Base-by-base conservation (phyloP, 2,329 filamentous ascomycete species). In the Chaetomiaceae sp. region DNA sequence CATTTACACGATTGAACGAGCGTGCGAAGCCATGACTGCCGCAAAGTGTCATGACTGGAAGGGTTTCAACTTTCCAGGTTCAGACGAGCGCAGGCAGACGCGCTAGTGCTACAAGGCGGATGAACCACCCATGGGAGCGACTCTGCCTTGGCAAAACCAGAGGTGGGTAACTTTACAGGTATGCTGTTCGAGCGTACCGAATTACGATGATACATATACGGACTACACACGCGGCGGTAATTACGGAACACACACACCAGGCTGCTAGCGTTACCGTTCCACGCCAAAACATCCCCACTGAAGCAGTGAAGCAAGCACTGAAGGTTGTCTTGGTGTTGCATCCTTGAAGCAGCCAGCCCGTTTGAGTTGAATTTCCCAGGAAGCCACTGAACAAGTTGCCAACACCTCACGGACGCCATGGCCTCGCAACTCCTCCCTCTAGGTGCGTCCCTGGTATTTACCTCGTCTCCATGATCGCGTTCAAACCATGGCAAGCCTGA, bases 341-440 rank as follows among this genome's bases (percentile, higher is more conserved):
- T n/a, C n/a, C n/a, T n/a, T n/a, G n/a, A n/a, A n/a, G n/a, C 20
- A 27, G 14, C 9, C 20, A 34, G 17, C 21, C 17, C 35, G 20
- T 14, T 50, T 23, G 47, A 30, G n/a, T n/a, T n/a, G n/a, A n/a
- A n/a, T n/a, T 37, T 50, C 39, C 40, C 47, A 9, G 16, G 33
- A 34, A 48, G 40, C 40, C 21, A 16, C 27, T 50, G 25, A 42
- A 47, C 31, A 40, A 42, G 21, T 42, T 14, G 21, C 31, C 16
- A 50, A 14, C 23, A 46, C n/a, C 31, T 17, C 25, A 43, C 30
- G 49, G 10, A 48, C 46, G 58, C 38, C 10, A 87, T 89, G 85
- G 79, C 86, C 39, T 86, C 86, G 51, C 85, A 88, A 70, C 78
- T 89, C 50, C 77, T 89, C 48, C 86, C 60, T 12, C 55, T 59